Conservation (phyloP, 139 green algal species). For the Picochlorum sp. region DNA sequence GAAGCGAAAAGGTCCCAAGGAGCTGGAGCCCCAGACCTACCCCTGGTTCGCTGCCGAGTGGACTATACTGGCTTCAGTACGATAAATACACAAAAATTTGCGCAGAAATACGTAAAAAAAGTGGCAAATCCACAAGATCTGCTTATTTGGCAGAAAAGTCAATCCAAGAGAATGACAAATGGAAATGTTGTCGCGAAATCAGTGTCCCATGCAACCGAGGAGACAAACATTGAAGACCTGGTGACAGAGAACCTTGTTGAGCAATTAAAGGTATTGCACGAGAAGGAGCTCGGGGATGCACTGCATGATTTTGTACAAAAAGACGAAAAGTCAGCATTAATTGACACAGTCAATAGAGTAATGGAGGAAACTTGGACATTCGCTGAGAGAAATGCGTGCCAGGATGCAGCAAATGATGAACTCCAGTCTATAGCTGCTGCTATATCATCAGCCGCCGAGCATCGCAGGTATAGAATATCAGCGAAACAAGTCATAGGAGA, state of each 20-base stretch:
- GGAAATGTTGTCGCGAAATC: not conserved
- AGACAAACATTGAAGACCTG: constrained; percentile 66
- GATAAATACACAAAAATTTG: constrained; percentile 91
- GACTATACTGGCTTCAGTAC: constrained; percentile 95
- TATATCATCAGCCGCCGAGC: not conserved
- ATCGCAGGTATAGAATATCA: not conserved
- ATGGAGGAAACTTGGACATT: constrained; percentile 18
- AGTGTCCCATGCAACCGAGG: constrained; percentile 43
- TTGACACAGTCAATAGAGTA: constrained; percentile 19
- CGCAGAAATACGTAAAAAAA: constrained; percentile 86
- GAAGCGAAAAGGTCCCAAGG: not conserved
- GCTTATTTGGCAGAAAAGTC: constrained; percentile 76
- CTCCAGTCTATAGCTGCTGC: not conserved
- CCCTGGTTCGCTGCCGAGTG: constrained; percentile 68
- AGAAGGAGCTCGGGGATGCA: constrained; percentile 46
- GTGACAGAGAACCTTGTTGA: constrained; percentile 51
- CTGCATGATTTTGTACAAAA: constrained; percentile 87
- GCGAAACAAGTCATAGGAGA: not conserved
- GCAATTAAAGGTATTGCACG: constrained; percentile 55
- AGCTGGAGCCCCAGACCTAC: constrained; percentile 29
- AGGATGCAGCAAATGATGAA: not conserved
- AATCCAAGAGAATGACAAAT: constrained; percentile 1
- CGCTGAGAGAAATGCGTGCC: not conserved
- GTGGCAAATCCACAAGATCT: constrained; percentile 96
- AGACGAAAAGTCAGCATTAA: constrained; percentile 63